Base-by-base conservation (phyloP, 768 basidiomycete genomes). In the Amanita subjunquillea region DNA sequence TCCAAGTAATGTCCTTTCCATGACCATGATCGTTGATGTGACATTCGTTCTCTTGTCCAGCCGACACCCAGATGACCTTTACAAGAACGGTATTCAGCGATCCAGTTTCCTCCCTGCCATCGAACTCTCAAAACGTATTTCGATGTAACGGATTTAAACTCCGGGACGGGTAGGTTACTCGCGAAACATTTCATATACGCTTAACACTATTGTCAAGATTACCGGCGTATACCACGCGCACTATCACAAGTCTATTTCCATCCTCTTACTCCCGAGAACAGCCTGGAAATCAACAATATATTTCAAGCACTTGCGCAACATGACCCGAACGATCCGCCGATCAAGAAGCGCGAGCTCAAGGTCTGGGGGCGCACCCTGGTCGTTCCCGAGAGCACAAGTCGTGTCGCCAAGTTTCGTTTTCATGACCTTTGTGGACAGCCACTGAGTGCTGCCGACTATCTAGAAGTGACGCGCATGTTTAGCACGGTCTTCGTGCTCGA, bases 41-140 rank as follows among this genome's bases (percentile, higher is more conserved):
- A 36, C 36, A 38, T 12, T 10, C 32, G n/a, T 45, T 17, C 25
- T 44, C 32, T 38, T 59, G 9, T n/a, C 20, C 32, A 99, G 95
- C 69, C 96, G 96, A 54, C 92, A 96, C 64, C 96, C 96, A 2
- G 87, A 97, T 60, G 91, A 97, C 29, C 75, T 99, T 1, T 99
- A 99, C 74, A 94, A 95, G 79, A 98, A 98, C 57, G 96, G 96
- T 0, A 96, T 99, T 40, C 96, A 99, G 65, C 80, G 96, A 3
- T 79, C 86, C 3, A 94, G 91, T 61, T 99, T 99, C 69, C 63
- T 97, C 43, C 96, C 96, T 8, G 85, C 92, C 25, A 98, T 99
- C 54, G 89, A 97, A 45, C 76, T 98, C 79, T 99, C 58, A 97
- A 96, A 70, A 68, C 80, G 0, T 81, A 77, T 12, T 93, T 96